Evolutionary conservation across 129 eudicot genomes (phyloP).

Genomic region (Flaveria robusta): DNA sequence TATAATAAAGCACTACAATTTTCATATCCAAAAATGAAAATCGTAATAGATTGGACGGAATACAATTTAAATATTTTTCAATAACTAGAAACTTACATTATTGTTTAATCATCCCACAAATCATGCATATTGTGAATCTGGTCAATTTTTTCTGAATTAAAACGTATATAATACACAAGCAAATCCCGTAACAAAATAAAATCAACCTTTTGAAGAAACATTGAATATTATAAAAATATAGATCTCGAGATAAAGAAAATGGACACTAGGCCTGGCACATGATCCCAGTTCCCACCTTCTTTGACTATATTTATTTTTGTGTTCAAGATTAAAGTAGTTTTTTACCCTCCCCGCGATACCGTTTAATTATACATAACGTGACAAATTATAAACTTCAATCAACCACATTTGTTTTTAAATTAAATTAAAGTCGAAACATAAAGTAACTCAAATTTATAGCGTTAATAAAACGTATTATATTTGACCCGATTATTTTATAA

Average conservation of each 20-base stretch:
- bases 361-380: no score
- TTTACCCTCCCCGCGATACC: no score
- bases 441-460: no score
- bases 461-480: no score
- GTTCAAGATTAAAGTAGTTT: no score
- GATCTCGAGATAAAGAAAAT: conserved; percentile 26
- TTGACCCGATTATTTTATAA: no score
- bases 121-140: no score
- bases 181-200: conserved; percentile 9
- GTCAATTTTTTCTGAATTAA: background rate
- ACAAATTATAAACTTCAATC: no score
- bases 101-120: background rate
- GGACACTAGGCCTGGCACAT: conserved; percentile 21
- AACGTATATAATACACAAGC: background rate
- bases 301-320: background rate
- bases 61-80: background rate
- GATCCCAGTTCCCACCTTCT: conserved; percentile 20
- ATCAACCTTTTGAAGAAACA: background rate
- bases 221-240: conserved; percentile 4
- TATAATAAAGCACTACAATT: background rate
- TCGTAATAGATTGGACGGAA: background rate
- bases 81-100: background rate
- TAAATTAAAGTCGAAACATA: no score
- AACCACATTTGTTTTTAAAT: no score
- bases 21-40: background rate